These are phyloP conservation scores for Periconia digitata DNA, from an alignment of 2,329 filamentous ascomycete species.

Conservation along the genomic window DNA sequence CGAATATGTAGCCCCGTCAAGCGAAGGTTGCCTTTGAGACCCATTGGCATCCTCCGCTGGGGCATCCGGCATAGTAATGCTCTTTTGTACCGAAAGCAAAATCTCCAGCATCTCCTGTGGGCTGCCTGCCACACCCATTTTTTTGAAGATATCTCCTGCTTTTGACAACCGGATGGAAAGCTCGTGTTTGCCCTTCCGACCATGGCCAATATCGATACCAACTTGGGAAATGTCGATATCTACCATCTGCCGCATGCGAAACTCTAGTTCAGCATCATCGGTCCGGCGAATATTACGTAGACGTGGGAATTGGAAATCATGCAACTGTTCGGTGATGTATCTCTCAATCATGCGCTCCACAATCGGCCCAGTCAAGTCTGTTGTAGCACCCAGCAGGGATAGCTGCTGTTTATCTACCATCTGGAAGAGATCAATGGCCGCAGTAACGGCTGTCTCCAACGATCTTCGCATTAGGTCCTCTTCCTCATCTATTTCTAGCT, in stretches of 20 bases:
- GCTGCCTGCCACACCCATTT: slow-evolving; percentile 73
- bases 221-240: slow-evolving; percentile 93
- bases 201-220: slow-evolving; percentile 81
- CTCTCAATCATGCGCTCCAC: slow-evolving; percentile 94
- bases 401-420: slow-evolving; percentile 94
- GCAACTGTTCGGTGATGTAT: slow-evolving; percentile 90
- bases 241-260: slow-evolving; percentile 89
- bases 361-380: slow-evolving; percentile 85
- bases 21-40: slow-evolving; percentile 26
- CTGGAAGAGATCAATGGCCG: slow-evolving; percentile 94
- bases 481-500: slow-evolving; percentile 76
- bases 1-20: slow-evolving; percentile 35
- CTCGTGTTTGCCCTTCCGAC: slow-evolving; percentile 76
- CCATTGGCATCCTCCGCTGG: slow-evolving; percentile 21
- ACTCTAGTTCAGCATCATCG: slow-evolving; percentile 86
- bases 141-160: slow-evolving; percentile 87
- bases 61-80: slow-evolving; percentile 65
- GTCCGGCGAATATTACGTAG: slow-evolving; percentile 74
- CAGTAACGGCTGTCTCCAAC: slow-evolving; percentile 87
- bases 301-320: slow-evolving; percentile 83
- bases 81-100: slow-evolving; percentile 78
- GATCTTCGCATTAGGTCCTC: slow-evolving; percentile 88
- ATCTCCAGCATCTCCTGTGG: slow-evolving; percentile 89
- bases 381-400: slow-evolving; percentile 86
- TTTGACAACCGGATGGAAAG: slow-evolving; percentile 73